Evolutionary conservation across 192 early-diverging fungal species (phyloP).

Genomic region (Pecoramyces ruminantium): DNA sequence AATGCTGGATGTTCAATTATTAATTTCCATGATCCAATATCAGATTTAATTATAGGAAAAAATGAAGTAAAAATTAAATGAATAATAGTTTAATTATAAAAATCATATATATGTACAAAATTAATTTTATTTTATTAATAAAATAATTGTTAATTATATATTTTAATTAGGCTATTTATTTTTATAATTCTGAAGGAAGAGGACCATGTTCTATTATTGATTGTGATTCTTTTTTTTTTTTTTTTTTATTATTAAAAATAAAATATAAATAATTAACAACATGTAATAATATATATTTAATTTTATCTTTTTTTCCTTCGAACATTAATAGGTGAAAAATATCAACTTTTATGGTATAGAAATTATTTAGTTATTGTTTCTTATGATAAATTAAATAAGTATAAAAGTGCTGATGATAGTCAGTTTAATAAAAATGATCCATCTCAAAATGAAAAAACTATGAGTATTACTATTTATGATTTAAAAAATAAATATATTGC

Average conservation of each 20-base stretch:
- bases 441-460: constrained; percentile 19
- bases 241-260: constrained; percentile 2
- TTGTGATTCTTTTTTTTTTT: constrained; percentile 18
- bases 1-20: constrained; percentile 56
- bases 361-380: constrained; percentile 60
- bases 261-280: no score
- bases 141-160: no score
- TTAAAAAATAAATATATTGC: constrained; percentile 84
- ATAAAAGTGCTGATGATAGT: constrained; percentile 4
- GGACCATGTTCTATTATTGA: constrained; percentile 87
- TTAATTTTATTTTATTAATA: no score
- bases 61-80: constrained; percentile 33
- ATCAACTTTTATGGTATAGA: constrained; percentile 48
- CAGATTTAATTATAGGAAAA: constrained; percentile 70
- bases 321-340: constrained; percentile 33
- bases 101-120: no score
- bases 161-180: constrained; percentile 4
- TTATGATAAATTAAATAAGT: constrained; percentile 1
- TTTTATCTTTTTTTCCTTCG: no score
- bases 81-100: no score
- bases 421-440: constrained; percentile 1
- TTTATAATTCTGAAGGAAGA: constrained; percentile 78
- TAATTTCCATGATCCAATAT: constrained; percentile 32
- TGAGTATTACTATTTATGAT: constrained; percentile 67
- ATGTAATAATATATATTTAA: no score